Conservation (phyloP, 108 stramenopile genomes). For the Pseudonitzschia multiseries region DNA sequence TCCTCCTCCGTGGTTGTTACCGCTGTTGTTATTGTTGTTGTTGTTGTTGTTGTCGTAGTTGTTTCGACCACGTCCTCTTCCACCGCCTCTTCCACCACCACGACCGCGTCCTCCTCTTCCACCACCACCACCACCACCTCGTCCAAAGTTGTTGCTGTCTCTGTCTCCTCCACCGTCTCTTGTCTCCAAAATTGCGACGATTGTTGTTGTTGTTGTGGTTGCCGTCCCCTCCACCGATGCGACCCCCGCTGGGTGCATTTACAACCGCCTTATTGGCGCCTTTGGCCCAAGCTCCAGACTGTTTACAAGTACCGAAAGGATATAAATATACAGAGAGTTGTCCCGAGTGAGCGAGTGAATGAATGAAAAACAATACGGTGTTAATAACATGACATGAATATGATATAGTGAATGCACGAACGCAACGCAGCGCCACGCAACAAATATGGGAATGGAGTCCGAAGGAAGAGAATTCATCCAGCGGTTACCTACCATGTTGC, state of each 20-base stretch:
- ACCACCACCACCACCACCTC: slow-evolving; percentile 13
- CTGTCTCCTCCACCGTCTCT: background rate
- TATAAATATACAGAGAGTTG: no score
- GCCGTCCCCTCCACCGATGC: background rate
- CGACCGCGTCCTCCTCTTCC: slow-evolving; percentile 5
- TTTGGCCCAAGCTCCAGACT: slow-evolving; percentile 47
- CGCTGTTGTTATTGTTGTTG: background rate
- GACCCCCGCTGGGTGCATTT: slow-evolving; percentile 24
- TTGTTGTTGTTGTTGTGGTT: slow-evolving; percentile 10
- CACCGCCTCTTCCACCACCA: background rate
- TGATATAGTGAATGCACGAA: no score
- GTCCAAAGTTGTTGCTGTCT: slow-evolving; percentile 9
- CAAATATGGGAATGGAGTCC: no score
- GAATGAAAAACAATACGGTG: no score
- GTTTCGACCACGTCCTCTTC: slow-evolving; percentile 20
- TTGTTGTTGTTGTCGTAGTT: slow-evolving; percentile 19
- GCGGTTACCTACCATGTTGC: no score
- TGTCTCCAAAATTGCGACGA: slow-evolving; percentile 12
- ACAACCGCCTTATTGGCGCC: slow-evolving; percentile 34
- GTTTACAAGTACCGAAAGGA: background rate
- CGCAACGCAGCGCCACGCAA: no score
- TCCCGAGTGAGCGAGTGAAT: no score
- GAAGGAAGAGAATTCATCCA: no score
- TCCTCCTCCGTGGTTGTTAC: slow-evolving; percentile 7
- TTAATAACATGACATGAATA: no score